A percentile compares a stretch with the other conserved stretches of the same genome.
Conservation (phyloP, 805 yeast genomes). For the Candida vaughaniae region DNA sequence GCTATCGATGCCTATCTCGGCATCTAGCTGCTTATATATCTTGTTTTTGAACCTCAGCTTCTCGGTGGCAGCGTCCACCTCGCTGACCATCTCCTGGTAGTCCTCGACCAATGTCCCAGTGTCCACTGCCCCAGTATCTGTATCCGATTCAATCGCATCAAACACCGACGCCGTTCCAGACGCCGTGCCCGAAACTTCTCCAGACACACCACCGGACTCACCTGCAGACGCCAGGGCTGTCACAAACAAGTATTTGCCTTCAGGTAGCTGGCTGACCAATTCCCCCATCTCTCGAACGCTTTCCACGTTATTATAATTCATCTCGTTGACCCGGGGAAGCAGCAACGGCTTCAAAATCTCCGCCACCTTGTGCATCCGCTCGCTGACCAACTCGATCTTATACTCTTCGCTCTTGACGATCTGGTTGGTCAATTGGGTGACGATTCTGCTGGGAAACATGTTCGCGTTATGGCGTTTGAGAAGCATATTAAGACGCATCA, state of each 20-base stretch:
- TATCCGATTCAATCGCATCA: not conserved
- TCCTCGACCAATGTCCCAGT: constrained; percentile 10
- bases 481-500: constrained; percentile 12
- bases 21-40: constrained; percentile 18
- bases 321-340: constrained; percentile 18
- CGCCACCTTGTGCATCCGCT: constrained; percentile 21
- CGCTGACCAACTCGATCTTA: constrained; percentile 26
- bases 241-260: constrained; percentile 25
- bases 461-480: constrained; percentile 26
- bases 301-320: constrained; percentile 1
- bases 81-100: constrained; percentile 7
- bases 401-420: constrained; percentile 31
- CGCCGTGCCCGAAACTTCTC: not conserved
- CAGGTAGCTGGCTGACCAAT: constrained; percentile 33
- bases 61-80: constrained; percentile 3
- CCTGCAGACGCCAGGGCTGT: not conserved
- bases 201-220: not conserved
- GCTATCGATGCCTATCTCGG: constrained; percentile 14
- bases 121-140: constrained; percentile 8
- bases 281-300: constrained; percentile 19
- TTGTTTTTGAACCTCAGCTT: constrained; percentile 7
- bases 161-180: not conserved
- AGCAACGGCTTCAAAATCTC: constrained; percentile 26
- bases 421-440: constrained; percentile 37
- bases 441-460: constrained; percentile 28